A percentile compares a stretch with the other conserved stretches of the same genome.
Conservation (phyloP, 306 rosid species). For the Gillenia trifoliata region DNA sequence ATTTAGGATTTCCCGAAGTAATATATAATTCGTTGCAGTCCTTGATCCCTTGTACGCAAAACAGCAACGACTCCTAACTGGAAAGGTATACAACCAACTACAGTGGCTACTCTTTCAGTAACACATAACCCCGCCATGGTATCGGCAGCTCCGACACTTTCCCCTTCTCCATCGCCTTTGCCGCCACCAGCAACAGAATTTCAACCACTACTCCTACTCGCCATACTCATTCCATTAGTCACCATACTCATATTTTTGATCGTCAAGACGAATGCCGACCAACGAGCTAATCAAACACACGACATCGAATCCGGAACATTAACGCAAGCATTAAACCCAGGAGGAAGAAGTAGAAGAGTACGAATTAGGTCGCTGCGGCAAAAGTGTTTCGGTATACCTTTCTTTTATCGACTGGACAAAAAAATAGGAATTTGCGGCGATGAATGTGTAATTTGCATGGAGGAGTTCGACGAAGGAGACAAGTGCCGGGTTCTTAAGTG, state of each 20-base stretch:
- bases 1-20: neutral
- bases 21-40: neutral
- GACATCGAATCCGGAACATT: neutral
- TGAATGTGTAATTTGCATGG: conserved; percentile 15
- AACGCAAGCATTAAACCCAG: neutral
- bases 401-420: neutral
- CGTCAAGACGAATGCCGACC: neutral
- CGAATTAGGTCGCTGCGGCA: neutral
- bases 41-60: neutral
- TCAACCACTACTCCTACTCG: neutral
- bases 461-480: conserved; percentile 19
- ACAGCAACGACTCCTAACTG: neutral
- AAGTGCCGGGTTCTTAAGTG: conserved; percentile 12
- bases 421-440: neutral
- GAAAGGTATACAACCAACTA: neutral
- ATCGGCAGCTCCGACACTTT: neutral
- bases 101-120: neutral
- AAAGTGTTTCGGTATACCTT: neutral
- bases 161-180: neutral
- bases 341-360: neutral
- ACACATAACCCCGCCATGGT: neutral
- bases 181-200: neutral
- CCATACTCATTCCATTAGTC: neutral
- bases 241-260: neutral
- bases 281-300: neutral